These are phyloP conservation scores for Globisporangium solare DNA, from an alignment of 352 stramenopile genomes.

Conservation along the genomic window DNA sequence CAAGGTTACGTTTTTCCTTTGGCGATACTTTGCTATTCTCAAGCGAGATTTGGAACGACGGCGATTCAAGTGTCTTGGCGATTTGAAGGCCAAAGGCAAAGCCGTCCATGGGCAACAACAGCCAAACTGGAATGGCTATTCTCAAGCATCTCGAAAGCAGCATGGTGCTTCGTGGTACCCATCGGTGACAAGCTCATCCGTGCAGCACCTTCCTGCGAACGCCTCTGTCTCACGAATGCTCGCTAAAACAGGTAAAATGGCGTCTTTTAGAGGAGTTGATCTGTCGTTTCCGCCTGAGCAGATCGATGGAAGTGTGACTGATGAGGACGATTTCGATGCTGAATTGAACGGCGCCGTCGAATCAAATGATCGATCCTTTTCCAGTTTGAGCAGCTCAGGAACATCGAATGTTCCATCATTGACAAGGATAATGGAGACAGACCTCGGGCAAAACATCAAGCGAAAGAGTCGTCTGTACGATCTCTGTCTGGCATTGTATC, in stretches of 20 bases:
- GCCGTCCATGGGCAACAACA: constrained; percentile 10
- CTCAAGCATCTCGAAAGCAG: not conserved
- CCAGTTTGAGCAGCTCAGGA: not conserved
- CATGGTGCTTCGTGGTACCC: constrained; percentile 10
- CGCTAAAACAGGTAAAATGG: not conserved
- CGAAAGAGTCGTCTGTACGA: constrained; percentile 57
- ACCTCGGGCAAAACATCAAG: constrained; percentile 47
- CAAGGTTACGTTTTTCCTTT: constrained; percentile 41
- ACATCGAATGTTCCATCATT: constrained; percentile 16
- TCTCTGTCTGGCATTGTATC: constrained; percentile 44
- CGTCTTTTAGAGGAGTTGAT: not conserved
- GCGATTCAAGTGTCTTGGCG: constrained; percentile 31
- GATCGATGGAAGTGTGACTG: not conserved
- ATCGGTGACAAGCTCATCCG: not conserved
- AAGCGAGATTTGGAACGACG: constrained; percentile 41
- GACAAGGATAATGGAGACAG: constrained; percentile 59
- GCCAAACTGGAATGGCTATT: constrained; percentile 4
- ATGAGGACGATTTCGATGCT: constrained; percentile 1
- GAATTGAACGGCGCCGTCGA: constrained; percentile 1
- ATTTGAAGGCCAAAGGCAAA: constrained; percentile 15
- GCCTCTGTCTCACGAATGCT: constrained; percentile 3
- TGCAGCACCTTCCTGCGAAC: not conserved
- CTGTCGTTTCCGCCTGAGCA: not conserved
- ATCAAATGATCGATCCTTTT: not conserved
- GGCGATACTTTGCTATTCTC: constrained; percentile 60